Evolutionary conservation across 2,329 filamentous ascomycete species (phyloP), one percentile per base, ranked within the genome.

Genomic region (Cadophora sp.): DNA sequence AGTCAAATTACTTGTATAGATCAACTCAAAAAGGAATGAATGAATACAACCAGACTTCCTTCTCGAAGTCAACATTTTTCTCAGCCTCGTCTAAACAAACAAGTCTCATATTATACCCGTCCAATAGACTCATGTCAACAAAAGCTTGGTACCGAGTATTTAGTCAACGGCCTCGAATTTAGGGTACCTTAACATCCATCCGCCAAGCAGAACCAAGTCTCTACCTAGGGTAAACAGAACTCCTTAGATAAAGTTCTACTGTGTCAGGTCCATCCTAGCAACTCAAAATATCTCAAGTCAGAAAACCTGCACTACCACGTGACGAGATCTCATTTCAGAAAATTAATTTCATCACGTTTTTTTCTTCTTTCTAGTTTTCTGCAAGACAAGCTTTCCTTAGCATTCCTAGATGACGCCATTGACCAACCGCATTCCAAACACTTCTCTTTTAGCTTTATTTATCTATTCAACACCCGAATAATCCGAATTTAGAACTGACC

Each of bases 1-100:
- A 5, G 18, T 33, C 27, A 4, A 18, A 60, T 11, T 45, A 33
- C 7, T 51, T 62, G 61, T 64, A 56, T 58, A 58, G 27, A 24
- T 62, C 58, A n/a, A 4, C 16, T n/a, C 14, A 7, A 47, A 30
- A 2, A n/a, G n/a, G n/a, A n/a, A n/a, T n/a, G 27, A 30, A 4
- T 30, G 41, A 30, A 33, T 20, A 30, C 16, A n/a, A 36, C 24
- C n/a, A 18, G 18, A 60, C 41, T 20, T 60, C 58, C 58, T 47
- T 47, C 24, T 33, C 13, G 43, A 33, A 33, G 24, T 48, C 22
- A 45, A 20, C 4, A n/a, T n/a, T n/a, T 33, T 27, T 30, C 16
- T 33, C 22, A 48, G 39, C 58, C 27, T 30, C 39, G 7, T 59
- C 30, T 20, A 5, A 39, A 39, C 4, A 18, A 27, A 50, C 3